Conservation (phyloP, 2,329 filamentous ascomycete genomes). For the Ceratocystis colombiana region DNA sequence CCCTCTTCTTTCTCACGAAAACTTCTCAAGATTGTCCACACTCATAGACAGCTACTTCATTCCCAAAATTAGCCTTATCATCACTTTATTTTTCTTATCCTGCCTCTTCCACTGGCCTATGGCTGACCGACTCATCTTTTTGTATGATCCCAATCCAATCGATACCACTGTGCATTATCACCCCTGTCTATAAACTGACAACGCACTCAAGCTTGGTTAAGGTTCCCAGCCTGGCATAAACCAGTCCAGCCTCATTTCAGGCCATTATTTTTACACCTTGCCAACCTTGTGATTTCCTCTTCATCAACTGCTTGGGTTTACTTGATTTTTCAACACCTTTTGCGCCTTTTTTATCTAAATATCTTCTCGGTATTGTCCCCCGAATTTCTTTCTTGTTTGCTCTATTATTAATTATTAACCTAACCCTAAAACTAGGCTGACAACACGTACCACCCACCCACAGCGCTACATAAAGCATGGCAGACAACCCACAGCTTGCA, state of each 20-base stretch:
- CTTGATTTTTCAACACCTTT: not conserved
- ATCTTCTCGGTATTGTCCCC: not conserved
- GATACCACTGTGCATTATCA: not conserved
- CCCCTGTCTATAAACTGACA: slow-evolving; percentile 9
- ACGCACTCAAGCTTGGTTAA: not conserved
- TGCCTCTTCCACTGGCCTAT: not conserved
- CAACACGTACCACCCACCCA: not conserved
- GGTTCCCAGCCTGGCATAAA: slow-evolving; percentile 1
- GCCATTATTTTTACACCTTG: slow-evolving; percentile 1
- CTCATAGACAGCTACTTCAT: too few relatives aligned
- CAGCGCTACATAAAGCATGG: not conserved
- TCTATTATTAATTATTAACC: not conserved
- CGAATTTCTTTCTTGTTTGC: not conserved
- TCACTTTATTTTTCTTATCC: not conserved
- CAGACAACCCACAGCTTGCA: slow-evolving; percentile 9
- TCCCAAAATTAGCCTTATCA: not conserved
- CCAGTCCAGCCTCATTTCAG: slow-evolving; percentile 14
- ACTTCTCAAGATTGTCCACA: not conserved
- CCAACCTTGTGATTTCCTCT: slow-evolving; percentile 8
- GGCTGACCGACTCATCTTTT: slow-evolving; percentile 2
- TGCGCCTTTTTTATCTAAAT: not conserved
- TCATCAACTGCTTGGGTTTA: not conserved
- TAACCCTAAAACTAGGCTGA: not conserved
- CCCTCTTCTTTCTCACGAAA: not conserved
- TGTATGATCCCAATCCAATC: not conserved